Evolutionary conservation across 208 protist species (phyloP), one percentile per base, ranked within the genome.

Genomic region (Herpetomonas muscarum): DNA sequence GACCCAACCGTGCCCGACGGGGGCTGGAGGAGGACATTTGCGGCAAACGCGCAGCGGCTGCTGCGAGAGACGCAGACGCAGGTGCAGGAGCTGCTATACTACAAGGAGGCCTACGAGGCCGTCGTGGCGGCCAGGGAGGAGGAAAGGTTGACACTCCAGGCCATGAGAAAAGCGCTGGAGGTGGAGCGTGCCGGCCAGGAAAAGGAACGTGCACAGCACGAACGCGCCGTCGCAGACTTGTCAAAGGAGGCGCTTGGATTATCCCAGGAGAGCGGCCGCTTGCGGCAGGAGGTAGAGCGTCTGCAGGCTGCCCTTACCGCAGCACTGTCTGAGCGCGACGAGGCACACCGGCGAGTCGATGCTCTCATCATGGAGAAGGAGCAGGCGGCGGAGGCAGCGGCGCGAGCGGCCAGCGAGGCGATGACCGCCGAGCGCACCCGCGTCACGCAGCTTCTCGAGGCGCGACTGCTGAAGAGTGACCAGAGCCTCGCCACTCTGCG

Each of bases 41-140:
- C 55, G 22, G 54, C 53, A 1, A 69, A 69, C 39, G 57, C 54
- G 1, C 61, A 66, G 34, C 61, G 30, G 12, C 65, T 84, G 25
- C 63, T 76, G 6, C 29, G 37, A 21, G 73, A 78, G 44, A 67
- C 64, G n/a, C 37, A 74, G 47, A 39, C 54, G 19, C 64, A 76
- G 49, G 39, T 74, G 13, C 30, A 48, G 21, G 67, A 72, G 47
- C 58, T 85, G 26, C 34, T 70, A 3, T 58, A 66, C 51, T 65
- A 67, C 29, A 66, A 70, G 32, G 24, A 61, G 0, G 73, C 55
- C 3, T 60, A 63, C 29, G 57, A 65, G 45, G 57, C 57, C 6
- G 51, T 42, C 32, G 37, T 58, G 32, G 25, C 48, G 10, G 25
- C 48, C 7, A 10, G 22, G 19, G 22, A 5, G 48, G 5, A 32